A percentile compares a stretch with the other conserved stretches of the same genome.
phyloP scores from a whole-genome alignment of 1,284 basidiomycete genomes.

The Trichosporon ovoides region DNA sequence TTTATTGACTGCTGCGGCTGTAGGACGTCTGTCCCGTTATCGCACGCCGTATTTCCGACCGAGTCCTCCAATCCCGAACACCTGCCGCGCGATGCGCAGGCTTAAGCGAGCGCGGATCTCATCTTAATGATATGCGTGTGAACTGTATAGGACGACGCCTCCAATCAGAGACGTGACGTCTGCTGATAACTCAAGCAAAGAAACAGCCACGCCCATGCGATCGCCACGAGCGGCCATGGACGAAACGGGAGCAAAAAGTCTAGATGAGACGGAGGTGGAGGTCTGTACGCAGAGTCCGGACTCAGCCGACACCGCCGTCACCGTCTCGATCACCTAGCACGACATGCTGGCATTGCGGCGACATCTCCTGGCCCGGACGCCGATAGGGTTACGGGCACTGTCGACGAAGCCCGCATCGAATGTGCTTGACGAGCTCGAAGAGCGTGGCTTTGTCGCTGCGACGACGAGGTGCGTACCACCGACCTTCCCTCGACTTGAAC shows the following conservation, averaged over 20 bases:
- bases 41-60: background rate
- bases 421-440: conserved; percentile 48
- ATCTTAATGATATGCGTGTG: no score
- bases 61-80: background rate
- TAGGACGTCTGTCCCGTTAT: background rate
- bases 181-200: background rate
- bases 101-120: no score
- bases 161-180: background rate
- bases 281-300: background rate
- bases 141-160: no score
- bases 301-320: background rate
- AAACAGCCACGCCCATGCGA: background rate
- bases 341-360: conserved; percentile 1
- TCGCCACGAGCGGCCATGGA: background rate
- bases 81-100: no score
- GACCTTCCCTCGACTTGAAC: background rate
- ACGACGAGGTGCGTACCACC: conserved; percentile 46
- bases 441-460: conserved; percentile 49
- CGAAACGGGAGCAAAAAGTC: background rate
- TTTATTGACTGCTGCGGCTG: no score
- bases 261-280: background rate
- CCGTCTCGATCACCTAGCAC: background rate
- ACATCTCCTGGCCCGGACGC: background rate
- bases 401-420: conserved; percentile 13
- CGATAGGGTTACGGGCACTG: background rate